These are phyloP conservation scores for Eucalyptus decipiens DNA, from an alignment of 345 rosid genomes.

Conservation along the genomic window DNA sequence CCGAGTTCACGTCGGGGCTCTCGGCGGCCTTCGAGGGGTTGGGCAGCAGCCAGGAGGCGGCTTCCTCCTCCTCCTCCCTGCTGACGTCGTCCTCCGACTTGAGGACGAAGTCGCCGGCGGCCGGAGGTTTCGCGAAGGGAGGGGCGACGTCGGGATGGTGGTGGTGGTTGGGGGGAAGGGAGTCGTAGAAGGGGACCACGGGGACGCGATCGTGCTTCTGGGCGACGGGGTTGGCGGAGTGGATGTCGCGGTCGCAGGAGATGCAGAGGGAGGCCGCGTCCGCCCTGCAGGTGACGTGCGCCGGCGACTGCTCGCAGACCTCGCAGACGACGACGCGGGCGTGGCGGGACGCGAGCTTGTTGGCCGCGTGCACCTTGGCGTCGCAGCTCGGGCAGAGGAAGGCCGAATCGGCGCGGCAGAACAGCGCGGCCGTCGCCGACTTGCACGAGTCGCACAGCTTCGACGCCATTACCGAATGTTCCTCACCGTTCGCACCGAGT, in stretches of 20 bases:
- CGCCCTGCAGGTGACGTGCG: constrained; percentile 93
- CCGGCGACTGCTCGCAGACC: constrained; percentile 99
- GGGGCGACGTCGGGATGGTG: constrained; percentile 1
- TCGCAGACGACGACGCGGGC: constrained; percentile 87
- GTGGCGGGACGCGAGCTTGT: constrained; percentile 94
- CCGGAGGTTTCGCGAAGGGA: neutral
- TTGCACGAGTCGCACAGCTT: constrained; percentile 29
- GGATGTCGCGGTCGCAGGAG: constrained; percentile 94
- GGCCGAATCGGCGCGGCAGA: constrained; percentile 91
- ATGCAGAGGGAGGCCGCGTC: constrained; percentile 98
- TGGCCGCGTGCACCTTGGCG: constrained; percentile 76
- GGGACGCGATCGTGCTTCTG: constrained; percentile 88
- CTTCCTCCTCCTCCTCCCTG: constrained; percentile 88
- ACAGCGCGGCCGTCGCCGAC: constrained; percentile 76
- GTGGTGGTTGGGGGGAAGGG: constrained; percentile 2
- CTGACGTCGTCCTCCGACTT: constrained; percentile 36
- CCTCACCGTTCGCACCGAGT: neutral
- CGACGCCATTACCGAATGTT: neutral
- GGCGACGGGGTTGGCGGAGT: constrained; percentile 93
- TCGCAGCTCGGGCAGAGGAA: constrained; percentile 83
- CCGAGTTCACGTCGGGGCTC: constrained; percentile 49
- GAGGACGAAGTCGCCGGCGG: constrained; percentile 28
- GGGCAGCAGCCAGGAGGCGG: constrained; percentile 71
- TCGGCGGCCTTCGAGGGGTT: constrained; percentile 48
- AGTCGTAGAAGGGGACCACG: constrained; percentile 60